A percentile compares a stretch with the other conserved stretches of the same genome.
These are phyloP conservation scores for Hymenotorrendiella dingleyae DNA, from an alignment of 2,329 filamentous ascomycete genomes.

Conservation along the genomic window DNA sequence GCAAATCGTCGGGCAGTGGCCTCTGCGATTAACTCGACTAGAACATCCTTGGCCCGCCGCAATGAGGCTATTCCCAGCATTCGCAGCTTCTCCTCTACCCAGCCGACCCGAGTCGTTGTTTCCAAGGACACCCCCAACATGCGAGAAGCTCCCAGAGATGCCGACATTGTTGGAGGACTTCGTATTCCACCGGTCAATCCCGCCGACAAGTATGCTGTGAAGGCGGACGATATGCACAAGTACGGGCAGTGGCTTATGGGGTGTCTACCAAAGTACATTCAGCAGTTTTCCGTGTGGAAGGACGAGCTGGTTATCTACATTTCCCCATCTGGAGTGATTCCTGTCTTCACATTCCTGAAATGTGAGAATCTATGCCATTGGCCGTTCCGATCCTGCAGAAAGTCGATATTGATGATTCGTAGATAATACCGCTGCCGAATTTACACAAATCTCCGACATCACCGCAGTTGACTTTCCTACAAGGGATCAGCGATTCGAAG, in stretches of 20 bases:
- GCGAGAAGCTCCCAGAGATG: constrained; percentile 53
- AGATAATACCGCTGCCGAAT: constrained; percentile 96
- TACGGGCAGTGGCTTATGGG: constrained; percentile 97
- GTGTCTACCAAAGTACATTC: constrained; percentile 93
- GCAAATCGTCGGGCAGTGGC: constrained; percentile 50
- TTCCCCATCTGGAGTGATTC: constrained; percentile 78
- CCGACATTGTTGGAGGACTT: constrained; percentile 48
- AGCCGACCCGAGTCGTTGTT: constrained; percentile 37
- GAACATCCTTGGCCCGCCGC: constrained; percentile 27
- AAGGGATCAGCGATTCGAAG: constrained; percentile 90
- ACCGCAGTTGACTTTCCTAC: constrained; percentile 96
- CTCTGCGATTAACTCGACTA: constrained; percentile 49
- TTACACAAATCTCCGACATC: constrained; percentile 86
- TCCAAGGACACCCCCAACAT: constrained; percentile 56
- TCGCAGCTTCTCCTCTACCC: constrained; percentile 35
- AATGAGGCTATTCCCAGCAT: constrained; percentile 27
- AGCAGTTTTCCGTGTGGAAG: constrained; percentile 99
- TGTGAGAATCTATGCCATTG: constrained; percentile 32
- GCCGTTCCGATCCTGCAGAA: background rate
- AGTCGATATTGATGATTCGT: constrained; percentile 14
- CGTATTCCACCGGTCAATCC: constrained; percentile 81
- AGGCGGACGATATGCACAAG: constrained; percentile 80
- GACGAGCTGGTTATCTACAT: constrained; percentile 96
- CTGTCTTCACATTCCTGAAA: constrained; percentile 91
- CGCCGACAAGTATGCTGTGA: constrained; percentile 84